phyloP scores from a whole-genome alignment of 371 early-diverging fungal species.

The Vairimorpha ceranae region DNA sequence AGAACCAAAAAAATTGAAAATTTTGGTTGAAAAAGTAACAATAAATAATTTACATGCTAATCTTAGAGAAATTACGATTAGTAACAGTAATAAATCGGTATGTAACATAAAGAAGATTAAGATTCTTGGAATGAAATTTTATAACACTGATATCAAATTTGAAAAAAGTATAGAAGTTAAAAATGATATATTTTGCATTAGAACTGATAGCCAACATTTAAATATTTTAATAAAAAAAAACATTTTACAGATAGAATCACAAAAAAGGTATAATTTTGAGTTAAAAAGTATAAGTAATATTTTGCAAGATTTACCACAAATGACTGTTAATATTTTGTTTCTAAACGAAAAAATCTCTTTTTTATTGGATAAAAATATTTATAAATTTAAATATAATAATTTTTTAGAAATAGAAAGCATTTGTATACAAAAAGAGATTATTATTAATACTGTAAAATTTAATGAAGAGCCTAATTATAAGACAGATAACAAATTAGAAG shows the following conservation, averaged over 20 bases:
- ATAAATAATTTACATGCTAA: background rate
- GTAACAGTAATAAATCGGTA: background rate
- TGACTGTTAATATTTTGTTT: background rate
- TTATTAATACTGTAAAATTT: background rate
- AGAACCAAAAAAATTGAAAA: background rate
- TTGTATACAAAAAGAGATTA: background rate
- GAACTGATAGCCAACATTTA: background rate
- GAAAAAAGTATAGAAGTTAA: background rate
- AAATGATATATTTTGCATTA: background rate
- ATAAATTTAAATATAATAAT: background rate
- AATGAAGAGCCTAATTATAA: background rate
- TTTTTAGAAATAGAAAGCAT: background rate
- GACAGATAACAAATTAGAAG: background rate
- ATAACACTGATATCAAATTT: background rate
- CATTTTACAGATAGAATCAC: background rate
- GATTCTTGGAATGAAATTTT: background rate
- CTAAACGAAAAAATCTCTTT: background rate
- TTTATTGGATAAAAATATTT: background rate
- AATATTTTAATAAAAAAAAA: background rate
- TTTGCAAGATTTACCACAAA: background rate
- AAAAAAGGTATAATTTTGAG: background rate
- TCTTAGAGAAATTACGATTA: background rate
- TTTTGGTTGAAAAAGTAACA: background rate
- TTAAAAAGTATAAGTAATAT: background rate
- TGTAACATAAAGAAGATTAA: background rate